Conservation (phyloP, 208 protist species). For the Chromosphaera perkinsii region DNA sequence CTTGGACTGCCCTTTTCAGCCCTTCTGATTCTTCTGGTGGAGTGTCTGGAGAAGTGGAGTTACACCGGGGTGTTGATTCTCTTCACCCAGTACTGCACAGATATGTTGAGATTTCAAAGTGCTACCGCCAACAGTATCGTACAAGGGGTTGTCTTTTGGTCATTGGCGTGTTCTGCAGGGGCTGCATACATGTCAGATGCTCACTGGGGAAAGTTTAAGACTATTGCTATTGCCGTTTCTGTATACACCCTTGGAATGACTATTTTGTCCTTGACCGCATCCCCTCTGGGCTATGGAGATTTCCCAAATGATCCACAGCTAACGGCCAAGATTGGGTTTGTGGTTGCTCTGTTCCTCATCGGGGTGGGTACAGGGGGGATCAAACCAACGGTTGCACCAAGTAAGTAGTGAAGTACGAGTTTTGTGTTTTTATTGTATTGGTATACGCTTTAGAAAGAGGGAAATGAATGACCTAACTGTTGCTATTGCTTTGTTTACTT, state of each 20-base stretch:
- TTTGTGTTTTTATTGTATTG: too few relatives aligned
- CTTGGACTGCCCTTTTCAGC: too few relatives aligned
- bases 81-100: background rate
- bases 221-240: constrained; percentile 51
- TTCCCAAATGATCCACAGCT: background rate
- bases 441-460: too few relatives aligned
- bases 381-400: too few relatives aligned
- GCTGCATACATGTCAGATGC: constrained; percentile 48
- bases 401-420: too few relatives aligned
- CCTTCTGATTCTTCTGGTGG: too few relatives aligned
- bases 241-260: constrained; percentile 53
- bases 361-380: too few relatives aligned
- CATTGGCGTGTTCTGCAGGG: constrained; percentile 45
- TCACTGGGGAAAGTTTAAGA: constrained; percentile 52
- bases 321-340: too few relatives aligned
- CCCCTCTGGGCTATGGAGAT: constrained; percentile 13
- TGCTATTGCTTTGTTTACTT: too few relatives aligned
- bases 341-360: too few relatives aligned
- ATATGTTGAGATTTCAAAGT: background rate
- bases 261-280: constrained; percentile 49
- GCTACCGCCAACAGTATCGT: background rate
- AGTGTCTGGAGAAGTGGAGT: too few relatives aligned
- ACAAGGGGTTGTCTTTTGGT: constrained; percentile 13
- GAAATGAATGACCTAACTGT: too few relatives aligned
- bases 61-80: background rate